Base-by-base conservation (phyloP, 306 rosid species). In the Corylus americana region DNA sequence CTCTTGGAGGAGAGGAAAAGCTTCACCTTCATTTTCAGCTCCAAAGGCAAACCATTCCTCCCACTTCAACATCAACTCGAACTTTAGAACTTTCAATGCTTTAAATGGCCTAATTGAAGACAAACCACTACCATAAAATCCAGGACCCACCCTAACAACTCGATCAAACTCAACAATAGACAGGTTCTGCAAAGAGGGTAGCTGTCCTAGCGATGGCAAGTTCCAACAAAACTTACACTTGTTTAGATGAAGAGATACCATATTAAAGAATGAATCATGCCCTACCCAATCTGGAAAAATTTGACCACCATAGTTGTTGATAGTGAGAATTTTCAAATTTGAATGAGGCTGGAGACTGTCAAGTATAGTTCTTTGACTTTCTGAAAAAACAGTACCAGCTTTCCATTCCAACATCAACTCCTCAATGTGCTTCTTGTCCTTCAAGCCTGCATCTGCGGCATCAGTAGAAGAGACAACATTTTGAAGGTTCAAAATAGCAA, bases 281-380 rank as follows among this genome's bases (percentile, higher is more conserved):
- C 85, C 74, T 59, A 82, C 44, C 85, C 81, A 82, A 71, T 77
- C 44, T 71, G 81, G 81, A 13, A 82, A 71, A 13, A 7, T 39
- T 29, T 73, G 44, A 2, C 85, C 55, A 0, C 74, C 74, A 71
- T 79, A 79, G 16, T 58, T 9, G 7, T 13, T 4, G 1, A 83
- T 5, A 29, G 51, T 62, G 12, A 83, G 9, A 17, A 18, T 7
- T 59, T 75, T 71, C 35, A 83, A 45, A 39, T 71, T 55, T 67
- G 35, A 22, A 16, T 59, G 80, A 57, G 82, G 84, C 51, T 67
- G 81, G 2, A 83, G 55, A 49, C 76, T 49, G 37, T 83, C 87
- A 14, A 79, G 79, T 42, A 83, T 73, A 48, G 68, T 72, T 29
- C 42, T 84, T 49, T 66, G 73, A 6, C 70, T 47, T 17, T 27